Percentiles rank a stretch among this genome's conserved stretches.
Conservation (phyloP, 139 green algal species). For the Marvania coccoides region DNA sequence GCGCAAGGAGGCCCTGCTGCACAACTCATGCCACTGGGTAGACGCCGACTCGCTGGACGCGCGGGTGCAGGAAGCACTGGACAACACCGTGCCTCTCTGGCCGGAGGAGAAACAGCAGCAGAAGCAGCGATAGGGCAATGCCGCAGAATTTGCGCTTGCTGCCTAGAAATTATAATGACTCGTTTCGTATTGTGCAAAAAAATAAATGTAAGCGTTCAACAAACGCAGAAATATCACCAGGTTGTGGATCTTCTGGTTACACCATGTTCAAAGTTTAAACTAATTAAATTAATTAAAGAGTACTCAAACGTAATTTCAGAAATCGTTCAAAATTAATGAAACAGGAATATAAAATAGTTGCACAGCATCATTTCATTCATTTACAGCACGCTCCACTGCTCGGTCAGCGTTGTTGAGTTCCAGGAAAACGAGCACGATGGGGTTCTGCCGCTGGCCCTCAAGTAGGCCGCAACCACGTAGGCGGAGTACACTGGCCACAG, state of each 20-base stretch:
- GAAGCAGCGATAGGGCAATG: too few relatives aligned
- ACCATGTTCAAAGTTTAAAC: too few relatives aligned
- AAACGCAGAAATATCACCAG: too few relatives aligned
- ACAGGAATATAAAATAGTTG: not conserved
- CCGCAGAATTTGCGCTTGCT: too few relatives aligned
- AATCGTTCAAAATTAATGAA: not conserved
- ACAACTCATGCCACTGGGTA: not conserved
- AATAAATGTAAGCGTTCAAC: too few relatives aligned
- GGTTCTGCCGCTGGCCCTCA: constrained; percentile 35
- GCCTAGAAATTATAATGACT: too few relatives aligned
- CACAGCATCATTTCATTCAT: not conserved
- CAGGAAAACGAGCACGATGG: constrained; percentile 2
- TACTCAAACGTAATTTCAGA: not conserved
- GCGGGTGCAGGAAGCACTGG: not conserved
- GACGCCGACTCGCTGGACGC: not conserved
- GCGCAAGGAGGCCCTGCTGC: not conserved
- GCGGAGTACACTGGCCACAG: constrained; percentile 52
- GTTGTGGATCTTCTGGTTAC: too few relatives aligned
- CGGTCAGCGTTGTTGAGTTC: constrained; percentile 20
- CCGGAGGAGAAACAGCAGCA: too few relatives aligned
- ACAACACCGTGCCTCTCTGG: not conserved
- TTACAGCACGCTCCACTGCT: constrained; percentile 22
- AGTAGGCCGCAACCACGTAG: constrained; percentile 40
- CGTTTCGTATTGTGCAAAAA: too few relatives aligned
- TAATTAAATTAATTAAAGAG: too few relatives aligned